A percentile compares a stretch with the other conserved stretches of the same genome.
These are phyloP conservation scores for Phytophthora europaea DNA, from an alignment of 352 stramenopile species.

Conservation along the genomic window DNA sequence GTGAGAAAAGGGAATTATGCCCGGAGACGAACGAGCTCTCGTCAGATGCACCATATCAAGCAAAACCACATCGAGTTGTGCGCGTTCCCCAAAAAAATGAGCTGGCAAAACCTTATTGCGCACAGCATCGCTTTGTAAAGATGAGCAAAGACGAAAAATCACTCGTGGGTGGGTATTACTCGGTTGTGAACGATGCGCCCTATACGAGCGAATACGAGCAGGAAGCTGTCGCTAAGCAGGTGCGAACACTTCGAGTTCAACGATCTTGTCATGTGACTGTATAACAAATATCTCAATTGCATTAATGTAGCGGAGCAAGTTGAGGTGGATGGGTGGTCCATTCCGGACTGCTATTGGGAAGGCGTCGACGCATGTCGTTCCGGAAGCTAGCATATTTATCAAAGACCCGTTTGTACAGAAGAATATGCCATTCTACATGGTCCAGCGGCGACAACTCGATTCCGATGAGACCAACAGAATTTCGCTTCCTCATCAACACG, in stretches of 20 bases:
- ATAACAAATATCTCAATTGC: background rate
- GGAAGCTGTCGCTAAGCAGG: conserved; percentile 64
- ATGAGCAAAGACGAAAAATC: conserved; percentile 45
- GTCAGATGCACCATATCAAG: conserved; percentile 9
- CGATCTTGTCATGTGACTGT: background rate
- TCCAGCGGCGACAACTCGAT: conserved; percentile 62
- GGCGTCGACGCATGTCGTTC: conserved; percentile 56
- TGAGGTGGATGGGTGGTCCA: conserved; percentile 77
- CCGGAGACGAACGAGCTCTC: conserved; percentile 29
- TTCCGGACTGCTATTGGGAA: conserved; percentile 78
- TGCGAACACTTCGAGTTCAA: conserved; percentile 18
- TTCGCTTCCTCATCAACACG: conserved; percentile 14
- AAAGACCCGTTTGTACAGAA: conserved; percentile 58
- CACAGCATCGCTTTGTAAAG: conserved; percentile 64
- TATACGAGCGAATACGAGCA: conserved; percentile 65
- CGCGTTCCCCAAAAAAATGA: conserved; percentile 73
- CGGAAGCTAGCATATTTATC: conserved; percentile 69
- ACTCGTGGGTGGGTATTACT: conserved; percentile 64
- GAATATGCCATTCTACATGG: conserved; percentile 68
- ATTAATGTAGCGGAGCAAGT: conserved; percentile 56
- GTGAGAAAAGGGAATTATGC: conserved; percentile 16
- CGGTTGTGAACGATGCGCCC: conserved; percentile 83
- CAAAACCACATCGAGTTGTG: conserved; percentile 43
- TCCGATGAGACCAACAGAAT: conserved; percentile 8
- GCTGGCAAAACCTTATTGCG: conserved; percentile 78